These are phyloP conservation scores for Fusarium sulawesiense DNA, from an alignment of 2,329 filamentous ascomycete genomes.

Conservation along the genomic window DNA sequence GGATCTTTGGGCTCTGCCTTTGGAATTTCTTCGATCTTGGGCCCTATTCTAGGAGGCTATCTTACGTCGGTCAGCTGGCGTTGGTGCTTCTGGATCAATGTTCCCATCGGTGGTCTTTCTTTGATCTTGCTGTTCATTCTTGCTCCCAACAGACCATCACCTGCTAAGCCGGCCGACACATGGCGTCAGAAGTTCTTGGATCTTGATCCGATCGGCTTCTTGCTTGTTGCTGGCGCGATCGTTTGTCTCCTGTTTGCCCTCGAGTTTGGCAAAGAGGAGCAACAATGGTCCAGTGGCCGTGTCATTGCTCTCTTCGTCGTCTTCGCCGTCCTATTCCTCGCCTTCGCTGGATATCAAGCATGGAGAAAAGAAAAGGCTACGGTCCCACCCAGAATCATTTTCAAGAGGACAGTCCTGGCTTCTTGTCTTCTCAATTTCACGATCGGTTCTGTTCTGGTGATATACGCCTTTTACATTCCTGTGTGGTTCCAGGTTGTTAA, in stretches of 20 bases:
- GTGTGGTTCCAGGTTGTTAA: slow-evolving; percentile 30
- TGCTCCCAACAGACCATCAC: slow-evolving; percentile 7
- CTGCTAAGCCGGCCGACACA: neutral
- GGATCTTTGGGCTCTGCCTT: neutral
- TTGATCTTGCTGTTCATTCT: slow-evolving; percentile 1
- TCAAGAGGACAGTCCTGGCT: slow-evolving; percentile 3
- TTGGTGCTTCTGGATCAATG: slow-evolving; percentile 37
- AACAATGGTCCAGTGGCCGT: neutral
- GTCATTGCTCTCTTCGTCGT: slow-evolving; percentile 15
- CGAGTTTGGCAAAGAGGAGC: slow-evolving; percentile 15
- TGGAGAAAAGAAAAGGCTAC: slow-evolving; percentile 22
- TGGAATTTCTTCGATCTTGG: slow-evolving; percentile 15
- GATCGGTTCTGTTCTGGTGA: neutral
- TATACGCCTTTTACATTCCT: slow-evolving; percentile 21
- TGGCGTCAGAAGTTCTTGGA: slow-evolving; percentile 21
- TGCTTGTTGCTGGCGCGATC: slow-evolving; percentile 19
- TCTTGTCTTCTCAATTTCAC: neutral
- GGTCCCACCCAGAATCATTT: neutral
- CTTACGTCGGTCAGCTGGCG: slow-evolving; percentile 26
- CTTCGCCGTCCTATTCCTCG: neutral
- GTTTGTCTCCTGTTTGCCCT: slow-evolving; percentile 20
- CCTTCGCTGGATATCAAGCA: slow-evolving; percentile 8
- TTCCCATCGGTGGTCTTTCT: slow-evolving; percentile 17
- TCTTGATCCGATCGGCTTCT: slow-evolving; percentile 10
- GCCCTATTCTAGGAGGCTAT: slow-evolving; percentile 22